Evolutionary conservation across 768 basidiomycete species (phyloP), one percentile per base, ranked within the genome.

Genomic region (Boletus rex-veris): DNA sequence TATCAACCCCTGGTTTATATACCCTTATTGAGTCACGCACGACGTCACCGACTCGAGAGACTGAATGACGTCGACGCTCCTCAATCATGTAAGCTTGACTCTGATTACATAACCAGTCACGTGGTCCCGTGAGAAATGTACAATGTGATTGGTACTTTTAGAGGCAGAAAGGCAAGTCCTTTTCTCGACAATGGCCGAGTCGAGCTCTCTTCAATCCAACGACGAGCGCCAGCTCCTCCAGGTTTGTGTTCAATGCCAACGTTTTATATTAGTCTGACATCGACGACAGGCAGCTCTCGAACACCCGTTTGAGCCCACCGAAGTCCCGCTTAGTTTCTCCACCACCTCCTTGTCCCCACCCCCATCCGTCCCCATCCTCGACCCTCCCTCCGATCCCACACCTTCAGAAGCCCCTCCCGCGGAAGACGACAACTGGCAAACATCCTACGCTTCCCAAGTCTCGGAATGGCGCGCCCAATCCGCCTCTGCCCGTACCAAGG

Each of bases 391-490:
- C 0, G 42, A 48, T 3, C 31, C 49, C 5, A n/a, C 40, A 2
- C 7, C 53, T 5, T 31, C 55, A 19, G 48, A 45, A 2, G 9
- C 8, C 6, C 41, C 38, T 10, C 16, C 55, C 4, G 15, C 42
- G 2, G 64, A 60, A 18, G 73, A 80, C 35, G 82, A 82, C 21
- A 57, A 73, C 8, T 89, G 86, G 86, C 84, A 86, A 62, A 71
- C 71, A 15, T 78, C 84, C 62, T 89, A 91, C 65, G 84, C 91
- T 47, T 72, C 80, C 1, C 85, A 88, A 40, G 74, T 89, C 11
- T 75, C 78, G 47, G 71, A 76, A 51, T 93, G 90, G 91, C 84
- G 85, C 38, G 80, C 80, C 21, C 81, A 84, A 61, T 86, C 84
- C 37, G 85, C 88, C 30, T 80, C 81, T 55, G 84, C 84, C 41